phyloP scores from a whole-genome alignment of 495 filamentous ascomycete species.

The Daldinia caldariorum region DNA sequence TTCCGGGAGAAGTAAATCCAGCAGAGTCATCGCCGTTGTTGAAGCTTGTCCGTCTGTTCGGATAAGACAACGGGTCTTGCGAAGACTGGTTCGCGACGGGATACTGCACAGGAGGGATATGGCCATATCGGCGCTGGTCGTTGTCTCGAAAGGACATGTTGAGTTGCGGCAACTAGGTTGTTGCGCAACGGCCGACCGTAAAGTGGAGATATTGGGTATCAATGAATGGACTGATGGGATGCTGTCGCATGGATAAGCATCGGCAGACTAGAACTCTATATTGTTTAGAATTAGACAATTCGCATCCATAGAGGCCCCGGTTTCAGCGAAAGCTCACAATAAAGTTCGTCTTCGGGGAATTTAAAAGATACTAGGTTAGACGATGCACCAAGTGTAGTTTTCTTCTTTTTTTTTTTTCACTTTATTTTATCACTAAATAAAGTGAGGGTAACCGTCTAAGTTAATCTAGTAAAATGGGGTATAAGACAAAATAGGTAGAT shows the following conservation, averaged over 20 bases:
- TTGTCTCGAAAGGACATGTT: constrained; percentile 65
- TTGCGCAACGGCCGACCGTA: constrained; percentile 27
- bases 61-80: constrained; percentile 50
- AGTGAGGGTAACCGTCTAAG: neutral
- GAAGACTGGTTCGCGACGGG: constrained; percentile 53
- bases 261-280: constrained; percentile 33
- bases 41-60: constrained; percentile 74
- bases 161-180: constrained; percentile 21
- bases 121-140: constrained; percentile 66
- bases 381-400: constrained; percentile 7
- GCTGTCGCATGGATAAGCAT: constrained; percentile 37
- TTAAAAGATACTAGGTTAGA: constrained; percentile 27
- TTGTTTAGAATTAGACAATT: constrained; percentile 20
- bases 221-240: constrained; percentile 18
- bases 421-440: neutral
- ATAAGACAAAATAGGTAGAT: constrained; percentile 7
- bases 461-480: constrained; percentile 1
- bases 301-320: constrained; percentile 28
- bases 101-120: constrained; percentile 67
- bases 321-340: constrained; percentile 23
- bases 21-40: constrained; percentile 79
- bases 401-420: too few relatives aligned
- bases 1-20: constrained; percentile 58
- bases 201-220: constrained; percentile 31
- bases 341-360: constrained; percentile 40